Conservation (phyloP, 169 alveolate species). For the Babesia ovis region DNA sequence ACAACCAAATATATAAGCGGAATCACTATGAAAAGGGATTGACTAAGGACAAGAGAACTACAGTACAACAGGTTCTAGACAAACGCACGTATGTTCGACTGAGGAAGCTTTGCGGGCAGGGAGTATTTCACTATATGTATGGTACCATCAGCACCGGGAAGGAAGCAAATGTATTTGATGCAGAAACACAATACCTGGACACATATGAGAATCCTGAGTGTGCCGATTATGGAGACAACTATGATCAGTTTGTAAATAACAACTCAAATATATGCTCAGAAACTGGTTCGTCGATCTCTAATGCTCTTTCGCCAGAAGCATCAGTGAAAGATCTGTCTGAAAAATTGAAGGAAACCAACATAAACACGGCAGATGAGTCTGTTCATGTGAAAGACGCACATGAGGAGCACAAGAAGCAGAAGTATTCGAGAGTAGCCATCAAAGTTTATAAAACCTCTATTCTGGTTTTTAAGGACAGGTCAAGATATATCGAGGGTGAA, state of each 20-base stretch:
- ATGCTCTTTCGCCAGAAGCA: conserved; percentile 89
- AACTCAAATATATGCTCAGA: not conserved
- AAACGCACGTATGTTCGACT: conserved; percentile 91
- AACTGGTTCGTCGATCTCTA: conserved; percentile 15
- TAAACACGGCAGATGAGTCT: not conserved
- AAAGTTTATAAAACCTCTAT: conserved; percentile 98
- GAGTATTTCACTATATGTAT: conserved; percentile 86
- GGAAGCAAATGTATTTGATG: conserved; percentile 96
- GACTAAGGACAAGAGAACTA: conserved; percentile 94
- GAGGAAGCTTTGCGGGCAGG: conserved; percentile 87
- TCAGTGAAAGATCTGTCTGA: not conserved
- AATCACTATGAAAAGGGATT: conserved; percentile 76
- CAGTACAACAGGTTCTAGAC: conserved; percentile 95
- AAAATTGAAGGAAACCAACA: not conserved
- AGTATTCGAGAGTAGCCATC: conserved; percentile 86
- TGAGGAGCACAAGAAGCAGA: not conserved
- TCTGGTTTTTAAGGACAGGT: conserved; percentile 96
- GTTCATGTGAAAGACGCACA: not conserved
- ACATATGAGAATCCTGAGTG: conserved; percentile 47
- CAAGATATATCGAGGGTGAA: conserved; percentile 98
- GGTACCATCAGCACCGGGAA: conserved; percentile 98
- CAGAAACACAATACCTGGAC: conserved; percentile 62
- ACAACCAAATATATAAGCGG: conserved; percentile 49
- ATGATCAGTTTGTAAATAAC: not conserved
- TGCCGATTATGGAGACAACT: conserved; percentile 3